Conservation (phyloP, 2,329 filamentous ascomycete genomes). For the Scleromitrula shiraiana region DNA sequence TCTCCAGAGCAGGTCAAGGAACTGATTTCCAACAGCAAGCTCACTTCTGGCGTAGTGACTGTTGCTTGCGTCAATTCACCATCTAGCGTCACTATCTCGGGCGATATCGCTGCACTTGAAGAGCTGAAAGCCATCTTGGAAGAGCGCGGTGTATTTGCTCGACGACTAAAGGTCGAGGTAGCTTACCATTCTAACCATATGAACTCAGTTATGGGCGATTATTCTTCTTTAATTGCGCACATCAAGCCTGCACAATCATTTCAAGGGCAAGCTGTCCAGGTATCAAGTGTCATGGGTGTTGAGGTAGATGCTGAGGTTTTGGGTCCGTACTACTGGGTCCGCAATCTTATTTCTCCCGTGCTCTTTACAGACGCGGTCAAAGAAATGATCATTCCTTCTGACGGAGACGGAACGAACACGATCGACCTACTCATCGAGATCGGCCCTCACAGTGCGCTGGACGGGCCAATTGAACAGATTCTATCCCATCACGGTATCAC, state of each 20-base stretch:
- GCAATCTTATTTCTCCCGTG: constrained; percentile 38
- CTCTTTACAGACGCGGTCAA: constrained; percentile 26
- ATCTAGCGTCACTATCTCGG: constrained; percentile 22
- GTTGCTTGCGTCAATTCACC: constrained; percentile 28
- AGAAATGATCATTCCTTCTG: too few species aligned
- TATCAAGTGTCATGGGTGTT: constrained; percentile 12
- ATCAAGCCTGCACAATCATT: constrained; percentile 22
- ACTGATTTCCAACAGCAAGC: constrained; percentile 9
- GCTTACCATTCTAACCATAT: constrained; percentile 23
- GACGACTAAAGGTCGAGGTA: constrained; percentile 17
- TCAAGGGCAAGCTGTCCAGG: constrained; percentile 33
- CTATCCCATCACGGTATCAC: not conserved
- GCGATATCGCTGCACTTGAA: constrained; percentile 17
- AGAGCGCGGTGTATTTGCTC: constrained; percentile 12
- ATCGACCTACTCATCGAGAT: constrained; percentile 10
- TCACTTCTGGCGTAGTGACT: constrained; percentile 9
- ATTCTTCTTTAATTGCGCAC: constrained; percentile 9
- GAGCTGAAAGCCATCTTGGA: constrained; percentile 11
- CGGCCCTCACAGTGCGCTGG: constrained; percentile 13
- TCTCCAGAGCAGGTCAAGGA: constrained; percentile 9
- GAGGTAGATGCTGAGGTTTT: too few species aligned
- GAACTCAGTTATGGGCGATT: too few species aligned
- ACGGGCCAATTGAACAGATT: constrained; percentile 5
- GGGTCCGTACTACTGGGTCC: constrained; percentile 44
- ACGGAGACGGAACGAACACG: too few species aligned